These are phyloP conservation scores for Calonectria crousiana DNA, from an alignment of 2,329 filamentous ascomycete genomes.

Conservation along the genomic window DNA sequence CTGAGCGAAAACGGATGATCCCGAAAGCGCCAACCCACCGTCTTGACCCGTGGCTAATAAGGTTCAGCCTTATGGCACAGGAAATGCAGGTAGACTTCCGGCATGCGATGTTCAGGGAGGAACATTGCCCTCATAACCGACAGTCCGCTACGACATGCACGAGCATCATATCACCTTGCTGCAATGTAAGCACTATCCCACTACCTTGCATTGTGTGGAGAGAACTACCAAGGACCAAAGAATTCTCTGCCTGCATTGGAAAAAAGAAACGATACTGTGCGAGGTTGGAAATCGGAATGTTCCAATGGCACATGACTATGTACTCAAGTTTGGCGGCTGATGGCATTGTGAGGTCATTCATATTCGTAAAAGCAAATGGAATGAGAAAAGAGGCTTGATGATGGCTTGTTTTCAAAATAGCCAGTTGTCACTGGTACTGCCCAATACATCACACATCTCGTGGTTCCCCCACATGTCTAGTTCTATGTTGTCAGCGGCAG, in stretches of 20 bases:
- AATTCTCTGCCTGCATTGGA: background rate
- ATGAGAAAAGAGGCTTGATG: background rate
- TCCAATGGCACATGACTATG: background rate
- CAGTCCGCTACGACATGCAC: background rate
- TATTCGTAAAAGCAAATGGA: too few species aligned
- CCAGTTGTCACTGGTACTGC: background rate
- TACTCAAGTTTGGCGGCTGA: background rate
- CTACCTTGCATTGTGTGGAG: background rate
- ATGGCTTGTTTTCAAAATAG: background rate
- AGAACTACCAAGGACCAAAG: background rate
- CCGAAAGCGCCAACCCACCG: background rate
- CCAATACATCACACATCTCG: background rate
- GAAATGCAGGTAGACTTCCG: background rate
- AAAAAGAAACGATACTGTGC: background rate
- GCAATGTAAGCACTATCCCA: background rate
- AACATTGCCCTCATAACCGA: background rate
- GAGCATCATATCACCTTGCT: background rate
- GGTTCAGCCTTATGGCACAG: background rate
- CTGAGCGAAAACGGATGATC: background rate
- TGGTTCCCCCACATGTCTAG: background rate
- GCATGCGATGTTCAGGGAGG: background rate
- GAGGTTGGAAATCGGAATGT: background rate
- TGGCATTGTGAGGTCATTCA: background rate
- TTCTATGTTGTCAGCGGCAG: background rate
- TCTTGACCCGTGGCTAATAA: background rate